Evolutionary conservation across 129 eudicot genomes (phyloP), one percentile per base, ranked within the genome.

Genomic region (Erigeron canadensis): DNA sequence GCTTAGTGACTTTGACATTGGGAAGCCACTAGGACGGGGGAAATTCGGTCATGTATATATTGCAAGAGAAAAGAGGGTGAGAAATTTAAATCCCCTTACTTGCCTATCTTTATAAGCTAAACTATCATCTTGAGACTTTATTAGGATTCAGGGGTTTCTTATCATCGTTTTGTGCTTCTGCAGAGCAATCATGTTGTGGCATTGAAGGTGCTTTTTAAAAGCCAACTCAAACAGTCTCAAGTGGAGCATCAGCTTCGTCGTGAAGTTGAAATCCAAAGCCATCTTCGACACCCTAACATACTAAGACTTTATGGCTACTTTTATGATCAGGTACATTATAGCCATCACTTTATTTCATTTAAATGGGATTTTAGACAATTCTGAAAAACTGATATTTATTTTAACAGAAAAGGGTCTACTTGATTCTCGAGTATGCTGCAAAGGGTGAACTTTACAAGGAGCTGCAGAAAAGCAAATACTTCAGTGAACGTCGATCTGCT

Each of bases 161-260:
- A 28, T 28, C 34, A 28, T 28, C 34, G 34, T 11, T 22, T 65
- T 50, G 9, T 10, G 38, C 47, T 61, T 47, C 69, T 76, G 68
- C 95, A 94, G 96, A 94, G 98, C 83, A 89, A 89, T 65, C 98
- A 94, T 70, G 70, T 94, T 69, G 95, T 94, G 48, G 98, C 98
- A 45, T 83, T 94, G 5, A 94, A 94, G 73, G 98, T 94, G 34
- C 82, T 94, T 40, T 94, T 90, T 67, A 94, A 89, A 80, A 87
- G 85, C 84, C 98, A 94, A 75, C 81, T 94, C 71, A 89, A 94
- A 70, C 90, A 85, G 83, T 89, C 96, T 70, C 98, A 94, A 81
- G 98, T 94, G 46, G 98, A 94, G 80, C 98, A 89, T 75, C 96
- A 94, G 72, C 91, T 89, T 48, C 95, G 98, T 10, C 92, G 98